These are phyloP conservation scores for Aspergillus calidoustus DNA, from an alignment of 2,329 filamentous ascomycete genomes.

Conservation along the genomic window DNA sequence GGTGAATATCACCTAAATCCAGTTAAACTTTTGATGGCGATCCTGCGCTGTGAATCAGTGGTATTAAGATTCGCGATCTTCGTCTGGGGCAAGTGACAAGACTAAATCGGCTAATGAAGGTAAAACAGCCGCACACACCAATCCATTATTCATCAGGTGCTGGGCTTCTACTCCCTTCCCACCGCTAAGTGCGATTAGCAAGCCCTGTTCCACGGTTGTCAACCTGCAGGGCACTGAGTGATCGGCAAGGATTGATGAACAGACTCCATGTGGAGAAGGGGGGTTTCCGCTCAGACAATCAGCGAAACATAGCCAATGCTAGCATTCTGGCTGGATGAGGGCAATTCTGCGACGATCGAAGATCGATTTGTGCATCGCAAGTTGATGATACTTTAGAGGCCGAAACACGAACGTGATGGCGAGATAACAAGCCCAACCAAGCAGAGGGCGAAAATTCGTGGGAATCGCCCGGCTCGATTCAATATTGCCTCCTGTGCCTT, in stretches of 20 bases:
- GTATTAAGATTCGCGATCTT: slow-evolving; percentile 19
- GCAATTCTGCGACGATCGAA: neutral
- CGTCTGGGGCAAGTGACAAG: slow-evolving; percentile 14
- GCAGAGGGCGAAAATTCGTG: slow-evolving; percentile 1
- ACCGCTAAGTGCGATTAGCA: slow-evolving; percentile 1
- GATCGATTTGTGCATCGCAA: neutral
- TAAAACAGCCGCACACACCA: slow-evolving; percentile 20
- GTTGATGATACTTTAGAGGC: neutral
- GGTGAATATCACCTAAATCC: slow-evolving; percentile 7
- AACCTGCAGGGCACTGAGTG: slow-evolving; percentile 24
- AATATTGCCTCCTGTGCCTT: slow-evolving; percentile 16
- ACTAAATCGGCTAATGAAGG: slow-evolving; percentile 19
- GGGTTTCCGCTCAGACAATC: slow-evolving; percentile 19
- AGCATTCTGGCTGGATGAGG: slow-evolving; percentile 14
- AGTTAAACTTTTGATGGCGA: slow-evolving; percentile 24
- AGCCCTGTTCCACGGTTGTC: slow-evolving; percentile 18
- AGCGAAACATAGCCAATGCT: slow-evolving; percentile 24
- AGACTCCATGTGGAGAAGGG: slow-evolving; percentile 22
- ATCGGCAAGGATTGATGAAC: slow-evolving; percentile 27
- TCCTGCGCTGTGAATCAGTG: slow-evolving; percentile 19
- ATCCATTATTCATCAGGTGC: slow-evolving; percentile 6
- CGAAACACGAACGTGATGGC: slow-evolving; percentile 8
- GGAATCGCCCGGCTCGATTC: slow-evolving; percentile 14
- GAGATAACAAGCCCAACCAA: slow-evolving; percentile 1
- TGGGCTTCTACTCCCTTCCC: neutral